Base-by-base conservation (phyloP, 805 yeast species). In the Isabelozyma rhagii region DNA sequence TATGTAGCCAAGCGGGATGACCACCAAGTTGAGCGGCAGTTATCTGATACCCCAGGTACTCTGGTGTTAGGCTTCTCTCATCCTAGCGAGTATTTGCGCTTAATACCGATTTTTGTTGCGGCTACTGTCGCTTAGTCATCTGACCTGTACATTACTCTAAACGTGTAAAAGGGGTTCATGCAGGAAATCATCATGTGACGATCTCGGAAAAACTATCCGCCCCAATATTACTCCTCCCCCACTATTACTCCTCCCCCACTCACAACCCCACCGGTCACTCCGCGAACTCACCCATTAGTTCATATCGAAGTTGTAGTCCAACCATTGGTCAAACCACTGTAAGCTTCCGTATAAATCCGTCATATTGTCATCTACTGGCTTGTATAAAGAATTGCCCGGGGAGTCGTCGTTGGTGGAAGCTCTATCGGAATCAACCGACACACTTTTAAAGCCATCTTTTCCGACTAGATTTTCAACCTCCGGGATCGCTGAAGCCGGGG, bases 261-360 rank as follows among this genome's bases (percentile, higher is more conserved):
- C 25, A 5, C 25, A 36, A 36, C 14, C 15, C n/a, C 39, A 36
- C 39, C 15, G 3, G 15, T 39, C 21, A 13, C 10, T 15, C 10
- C 21, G 11, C 14, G 21, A 14, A 9, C 2, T 15, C 5, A 15
- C 14, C 11, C 11, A 11, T n/a, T 39, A 31, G n/a, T 31, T 31
- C 10, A 31, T 31, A 31, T 60, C 62, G 44, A 54, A 53, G 44
- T 57, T 58, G 43, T 64, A 61, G 48, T 71, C 71, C 25, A 70
- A 63, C 80, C 80, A 77, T 58, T 78, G 80, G 57, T 80, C 83
- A 50, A 80, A 80, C 85, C 85, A 80, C 52, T 70, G 77, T 49
- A 80, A 57, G 50, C 77, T 78, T 1, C 74, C 74, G 21, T 78
- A 59, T 21, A 78, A 52, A 41, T 61, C 58, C 36, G 59, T 31